Evolutionary conservation across 148 eudicot species (phyloP), one percentile per base, ranked within the genome.

Genomic region (Rhododendron mucronatum): DNA sequence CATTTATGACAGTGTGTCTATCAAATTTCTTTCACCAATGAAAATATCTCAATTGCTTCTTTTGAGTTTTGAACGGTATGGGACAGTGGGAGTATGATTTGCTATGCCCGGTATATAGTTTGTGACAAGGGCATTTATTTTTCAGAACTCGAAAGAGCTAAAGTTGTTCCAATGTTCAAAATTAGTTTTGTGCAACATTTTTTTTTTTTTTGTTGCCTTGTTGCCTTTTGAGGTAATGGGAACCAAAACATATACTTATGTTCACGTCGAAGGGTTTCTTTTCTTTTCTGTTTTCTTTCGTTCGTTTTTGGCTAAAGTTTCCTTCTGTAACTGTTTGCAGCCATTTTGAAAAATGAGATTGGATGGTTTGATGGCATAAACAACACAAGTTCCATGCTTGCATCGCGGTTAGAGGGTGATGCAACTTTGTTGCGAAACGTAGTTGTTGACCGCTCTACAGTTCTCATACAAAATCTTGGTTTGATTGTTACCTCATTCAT

Each of bases 331-430:
- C 78, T 83, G 57, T 18, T 88, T 94, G 94, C 98, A 97, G 99
- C 99, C 82, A 97, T 97, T 65, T 86, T 97, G 89, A 93, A 91
- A 88, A 97, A 97, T 63, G 99, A 97, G 92, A 94, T 97, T 65
- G 98, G 99, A 82, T 97, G 97, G 95, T 97, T 97, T 83, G 99
- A 97, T 79, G 94, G 95, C 73, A 67, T 90, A 84, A 92, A 89
- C 88, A 97, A 97, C 88, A 90, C 94, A 74, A 97, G 99, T 87
- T 91, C 98, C 30, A 92, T 89, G 92, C 95, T 97, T 18, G 93
- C 99, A 35, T 97, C 99, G 28, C 98, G 95, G 77, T 89, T 97
- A 67, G 99, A 97, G 85, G 93, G 95, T 88, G 99, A 97, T 84
- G 97, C 98, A 79, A 95, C 96, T 80, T 89, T 95, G 87, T 87